Evolutionary conservation across 805 yeast genomes (phyloP).

Genomic region (Starmera quercuum): DNA sequence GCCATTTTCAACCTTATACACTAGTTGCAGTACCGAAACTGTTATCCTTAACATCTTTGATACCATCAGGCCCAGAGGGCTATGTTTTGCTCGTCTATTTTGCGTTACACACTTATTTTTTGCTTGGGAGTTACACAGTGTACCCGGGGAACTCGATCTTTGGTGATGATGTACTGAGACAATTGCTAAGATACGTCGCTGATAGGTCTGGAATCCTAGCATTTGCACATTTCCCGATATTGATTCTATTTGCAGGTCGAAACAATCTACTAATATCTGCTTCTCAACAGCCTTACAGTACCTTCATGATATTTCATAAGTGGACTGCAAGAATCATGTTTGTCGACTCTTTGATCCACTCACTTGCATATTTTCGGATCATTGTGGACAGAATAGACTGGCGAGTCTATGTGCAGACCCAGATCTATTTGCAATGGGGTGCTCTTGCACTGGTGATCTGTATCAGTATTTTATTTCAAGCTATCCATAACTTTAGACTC

Average conservation of each 20-base stretch:
- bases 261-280: slow-evolving; percentile 56
- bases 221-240: slow-evolving; percentile 41
- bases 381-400: slow-evolving; percentile 2
- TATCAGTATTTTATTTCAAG: slow-evolving; percentile 7
- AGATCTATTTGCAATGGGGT: slow-evolving; percentile 14
- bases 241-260: slow-evolving; percentile 62
- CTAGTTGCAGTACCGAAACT: too few species aligned
- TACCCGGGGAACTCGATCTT: slow-evolving; percentile 12
- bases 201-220: slow-evolving; percentile 18
- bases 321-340: slow-evolving; percentile 44
- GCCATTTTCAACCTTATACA: slow-evolving; percentile 15
- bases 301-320: slow-evolving; percentile 62
- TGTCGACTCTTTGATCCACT: slow-evolving; percentile 39
- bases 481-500: slow-evolving; percentile 39
- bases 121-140: slow-evolving; percentile 6
- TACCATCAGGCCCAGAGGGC: slow-evolving; percentile 17
- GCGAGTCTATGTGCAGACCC: background rate
- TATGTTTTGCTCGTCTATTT: slow-evolving; percentile 25
- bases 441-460: slow-evolving; percentile 6
- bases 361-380: slow-evolving; percentile 16
- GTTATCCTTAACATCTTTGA: slow-evolving; percentile 11
- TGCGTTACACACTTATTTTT: slow-evolving; percentile 10
- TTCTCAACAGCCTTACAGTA: slow-evolving; percentile 56
- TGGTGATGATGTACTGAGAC: slow-evolving; percentile 7
- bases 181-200: slow-evolving; percentile 8